Base-by-base conservation (phyloP, 352 stramenopile genomes). In the Globisporangium emineosum region DNA sequence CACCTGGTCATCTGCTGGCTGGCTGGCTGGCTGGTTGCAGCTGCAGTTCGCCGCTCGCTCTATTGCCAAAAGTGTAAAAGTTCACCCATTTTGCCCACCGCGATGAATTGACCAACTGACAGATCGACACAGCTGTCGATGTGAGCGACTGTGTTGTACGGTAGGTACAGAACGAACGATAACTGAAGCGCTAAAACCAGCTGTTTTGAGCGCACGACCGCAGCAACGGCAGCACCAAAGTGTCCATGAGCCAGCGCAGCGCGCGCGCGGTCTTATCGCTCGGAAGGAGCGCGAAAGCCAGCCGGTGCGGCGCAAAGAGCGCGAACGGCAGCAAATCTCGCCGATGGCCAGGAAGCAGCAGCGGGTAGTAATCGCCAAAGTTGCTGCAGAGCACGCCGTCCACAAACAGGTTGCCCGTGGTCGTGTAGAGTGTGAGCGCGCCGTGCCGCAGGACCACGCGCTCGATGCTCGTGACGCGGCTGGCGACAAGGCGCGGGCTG, bases 371-470 rank as follows among this genome's bases (percentile, higher is more conserved):
- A 70, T 90, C 81, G 56, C 79, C 83, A 54, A 91, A 93, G 75
- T 89, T 93, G 66, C 81, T 90, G 66, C 83, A 93, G 45, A 90
- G 69, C 61, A 80, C 78, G 56, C 79, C 79, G 50, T 88, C 70
- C 50, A 91, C 78, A 56, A 93, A 77, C 49, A 91, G 21, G 52
- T 83, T 89, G 66, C 82, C 81, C n/a, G 73, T 74, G 40, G 69
- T 80, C 8, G 80, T 89, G 75, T 91, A 90, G 33, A 90, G 73
- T 3, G 80, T 90, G 43, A 83, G 68, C 27, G 75, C 79, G 2
- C 75, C 69, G 15, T 56, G 66, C 25, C 60, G 70, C 27, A 54
- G 65, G 3, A 45, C 43, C 37, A 73, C 67, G 8, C 29, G 29
- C 7, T 54, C 68, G 42, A 89, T 68, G 43, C 57, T 55, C 17